A percentile compares a stretch with the other conserved stretches of the same genome.
These are phyloP conservation scores for Colletotrichum sansevieriae DNA, from an alignment of 2,329 filamentous ascomycete species.

Conservation along the genomic window DNA sequence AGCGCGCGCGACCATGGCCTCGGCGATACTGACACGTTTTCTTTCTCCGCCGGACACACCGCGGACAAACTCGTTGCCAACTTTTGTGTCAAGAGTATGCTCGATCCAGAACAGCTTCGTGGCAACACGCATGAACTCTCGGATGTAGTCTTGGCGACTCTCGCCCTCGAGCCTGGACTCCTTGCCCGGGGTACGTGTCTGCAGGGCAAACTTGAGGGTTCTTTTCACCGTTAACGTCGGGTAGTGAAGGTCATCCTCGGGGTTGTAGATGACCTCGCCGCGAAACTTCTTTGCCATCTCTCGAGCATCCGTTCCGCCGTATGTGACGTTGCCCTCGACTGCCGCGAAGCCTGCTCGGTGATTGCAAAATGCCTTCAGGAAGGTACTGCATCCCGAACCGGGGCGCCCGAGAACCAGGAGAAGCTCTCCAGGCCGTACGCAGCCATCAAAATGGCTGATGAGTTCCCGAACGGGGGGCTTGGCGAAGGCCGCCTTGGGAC, in stretches of 20 bases:
- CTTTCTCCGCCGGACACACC: slow-evolving; percentile 73
- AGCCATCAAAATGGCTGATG: slow-evolving; percentile 67
- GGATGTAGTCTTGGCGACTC: slow-evolving; percentile 65
- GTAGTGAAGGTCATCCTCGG: slow-evolving; percentile 78
- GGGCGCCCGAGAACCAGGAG: slow-evolving; percentile 70
- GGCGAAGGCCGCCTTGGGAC: slow-evolving; percentile 50
- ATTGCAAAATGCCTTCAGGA: slow-evolving; percentile 76
- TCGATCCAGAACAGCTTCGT: slow-evolving; percentile 79
- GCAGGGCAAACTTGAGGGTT: slow-evolving; percentile 76
- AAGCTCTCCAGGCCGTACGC: slow-evolving; percentile 69
- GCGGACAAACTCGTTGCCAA: slow-evolving; percentile 76
- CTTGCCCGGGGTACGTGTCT: slow-evolving; percentile 67
- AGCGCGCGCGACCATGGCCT: slow-evolving; percentile 72
- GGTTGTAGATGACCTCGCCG: slow-evolving; percentile 75
- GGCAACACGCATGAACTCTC: slow-evolving; percentile 69
- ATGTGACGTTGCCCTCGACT: slow-evolving; percentile 75
- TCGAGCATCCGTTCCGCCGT: slow-evolving; percentile 63
- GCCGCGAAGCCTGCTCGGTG: slow-evolving; percentile 73
- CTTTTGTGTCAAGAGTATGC: slow-evolving; percentile 75
- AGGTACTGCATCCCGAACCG: slow-evolving; percentile 68
- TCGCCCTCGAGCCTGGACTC: slow-evolving; percentile 70
- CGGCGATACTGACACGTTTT: slow-evolving; percentile 82
- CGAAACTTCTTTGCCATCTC: slow-evolving; percentile 67
- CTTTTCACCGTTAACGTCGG: slow-evolving; percentile 76
- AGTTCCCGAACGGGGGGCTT: slow-evolving; percentile 52